Conservation (phyloP, 1,139 yeast species). For the Debaryomycetaceae sp. region DNA sequence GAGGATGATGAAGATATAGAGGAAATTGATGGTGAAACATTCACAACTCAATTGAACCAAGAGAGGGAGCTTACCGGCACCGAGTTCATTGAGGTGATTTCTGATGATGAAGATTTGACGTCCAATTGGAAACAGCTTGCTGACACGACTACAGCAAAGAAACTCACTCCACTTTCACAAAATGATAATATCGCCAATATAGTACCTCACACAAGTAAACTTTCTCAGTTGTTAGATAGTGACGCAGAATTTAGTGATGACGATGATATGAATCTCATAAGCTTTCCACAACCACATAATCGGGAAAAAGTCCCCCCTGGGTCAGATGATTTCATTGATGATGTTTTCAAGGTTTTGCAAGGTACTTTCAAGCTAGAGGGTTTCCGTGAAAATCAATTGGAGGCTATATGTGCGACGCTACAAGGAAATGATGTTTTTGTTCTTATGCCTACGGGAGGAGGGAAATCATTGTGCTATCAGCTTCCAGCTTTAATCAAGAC, state of each 20-base stretch:
- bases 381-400: slow-evolving; percentile 82
- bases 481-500: slow-evolving; percentile 80
- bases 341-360: slow-evolving; percentile 56
- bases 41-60: slow-evolving; percentile 41
- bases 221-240: slow-evolving; percentile 14
- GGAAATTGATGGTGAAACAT: slow-evolving; percentile 24
- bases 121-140: slow-evolving; percentile 1
- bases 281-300: slow-evolving; percentile 3
- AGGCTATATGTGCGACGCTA: slow-evolving; percentile 80
- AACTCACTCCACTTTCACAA: slow-evolving; percentile 1
- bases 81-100: slow-evolving; percentile 27
- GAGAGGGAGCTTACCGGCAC: slow-evolving; percentile 34
- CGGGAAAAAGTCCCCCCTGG: slow-evolving; percentile 26
- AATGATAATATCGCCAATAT: background rate
- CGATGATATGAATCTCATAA: slow-evolving; percentile 22
- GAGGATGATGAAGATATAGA: slow-evolving; percentile 24
- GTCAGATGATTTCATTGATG: slow-evolving; percentile 41
- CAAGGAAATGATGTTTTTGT: slow-evolving; percentile 87
- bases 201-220: background rate
- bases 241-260: slow-evolving; percentile 36
- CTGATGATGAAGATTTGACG: slow-evolving; percentile 25
- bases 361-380: slow-evolving; percentile 58
- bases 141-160: slow-evolving; percentile 2
- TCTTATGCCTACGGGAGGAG: slow-evolving; percentile 99
- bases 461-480: slow-evolving; percentile 94